Evolutionary conservation across 768 basidiomycete genomes (phyloP).

Genomic region (Pisolithus microcarpus): DNA sequence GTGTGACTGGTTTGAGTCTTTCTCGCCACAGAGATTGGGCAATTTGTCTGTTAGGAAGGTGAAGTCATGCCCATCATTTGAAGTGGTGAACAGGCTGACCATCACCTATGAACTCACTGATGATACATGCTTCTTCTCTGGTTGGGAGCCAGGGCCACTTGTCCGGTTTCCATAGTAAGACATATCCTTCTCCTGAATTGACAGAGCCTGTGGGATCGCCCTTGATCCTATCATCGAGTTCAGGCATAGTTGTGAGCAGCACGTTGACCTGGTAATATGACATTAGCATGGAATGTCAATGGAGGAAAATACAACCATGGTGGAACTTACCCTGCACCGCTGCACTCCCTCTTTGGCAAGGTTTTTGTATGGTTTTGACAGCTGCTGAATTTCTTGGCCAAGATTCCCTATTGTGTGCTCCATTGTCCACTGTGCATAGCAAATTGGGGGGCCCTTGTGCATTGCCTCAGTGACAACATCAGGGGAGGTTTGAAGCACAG

Average conservation of each 20-base stretch:
- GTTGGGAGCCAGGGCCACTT: not conserved
- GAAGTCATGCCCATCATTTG: not conserved
- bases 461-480: conserved; percentile 13
- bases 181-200: not conserved
- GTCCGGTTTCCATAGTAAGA: not conserved
- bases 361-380: conserved; percentile 21
- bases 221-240: too few species aligned
- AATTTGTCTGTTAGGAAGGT: too few species aligned
- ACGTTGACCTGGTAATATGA: too few species aligned
- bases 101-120: not conserved
- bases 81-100: not conserved
- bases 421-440: conserved; percentile 23
- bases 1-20: too few species aligned
- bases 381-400: conserved; percentile 20
- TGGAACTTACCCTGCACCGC: not conserved
- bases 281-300: too few species aligned
- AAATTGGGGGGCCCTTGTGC: conserved; percentile 16
- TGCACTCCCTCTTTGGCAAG: conserved; percentile 17
- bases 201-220: too few species aligned
- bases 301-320: too few species aligned
- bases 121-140: not conserved
- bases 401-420: conserved; percentile 21
- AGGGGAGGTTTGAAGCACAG: too few species aligned
- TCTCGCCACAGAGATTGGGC: too few species aligned
- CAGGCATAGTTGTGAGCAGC: too few species aligned